These are phyloP conservation scores for Ascochyta koolunga DNA, from an alignment of 2,329 filamentous ascomycete genomes.

Conservation along the genomic window DNA sequence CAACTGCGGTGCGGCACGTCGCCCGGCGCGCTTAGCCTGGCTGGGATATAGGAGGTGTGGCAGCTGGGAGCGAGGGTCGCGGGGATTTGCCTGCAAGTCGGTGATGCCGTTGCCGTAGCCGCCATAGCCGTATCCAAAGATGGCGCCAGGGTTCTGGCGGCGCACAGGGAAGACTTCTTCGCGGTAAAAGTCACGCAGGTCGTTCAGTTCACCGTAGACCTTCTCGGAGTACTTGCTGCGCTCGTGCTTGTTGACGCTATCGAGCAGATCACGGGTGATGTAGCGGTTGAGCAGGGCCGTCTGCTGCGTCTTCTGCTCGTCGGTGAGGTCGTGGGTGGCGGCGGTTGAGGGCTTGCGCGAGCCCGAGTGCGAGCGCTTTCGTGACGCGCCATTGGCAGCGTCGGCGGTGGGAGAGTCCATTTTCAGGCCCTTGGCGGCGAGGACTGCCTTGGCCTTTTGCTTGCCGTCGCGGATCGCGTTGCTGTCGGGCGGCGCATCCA, in stretches of 20 bases:
- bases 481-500: constrained; percentile 38
- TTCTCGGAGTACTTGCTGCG: constrained; percentile 59
- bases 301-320: constrained; percentile 43
- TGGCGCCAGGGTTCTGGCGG: constrained; percentile 61
- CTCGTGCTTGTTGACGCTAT: constrained; percentile 60
- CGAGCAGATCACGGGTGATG: constrained; percentile 66
- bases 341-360: constrained; percentile 57
- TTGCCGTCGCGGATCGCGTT: constrained; percentile 64
- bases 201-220: constrained; percentile 66
- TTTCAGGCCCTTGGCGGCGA: constrained; percentile 58
- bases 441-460: constrained; percentile 64
- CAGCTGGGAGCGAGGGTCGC: constrained; percentile 48
- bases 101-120: constrained; percentile 90
- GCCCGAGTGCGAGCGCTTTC: constrained; percentile 66
- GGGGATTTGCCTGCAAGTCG: constrained; percentile 59
- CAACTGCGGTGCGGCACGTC: constrained; percentile 73
- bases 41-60: constrained; percentile 76
- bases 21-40: constrained; percentile 76
- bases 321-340: constrained; percentile 47
- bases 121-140: constrained; percentile 77
- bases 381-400: constrained; percentile 57
- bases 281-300: constrained; percentile 66
- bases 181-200: constrained; percentile 35
- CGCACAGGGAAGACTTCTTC: constrained; percentile 63
- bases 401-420: constrained; percentile 44